Evolutionary conservation across 345 rosid species (phyloP), one percentile per base, ranked within the genome.

Genomic region (Gossypium anomalum): DNA sequence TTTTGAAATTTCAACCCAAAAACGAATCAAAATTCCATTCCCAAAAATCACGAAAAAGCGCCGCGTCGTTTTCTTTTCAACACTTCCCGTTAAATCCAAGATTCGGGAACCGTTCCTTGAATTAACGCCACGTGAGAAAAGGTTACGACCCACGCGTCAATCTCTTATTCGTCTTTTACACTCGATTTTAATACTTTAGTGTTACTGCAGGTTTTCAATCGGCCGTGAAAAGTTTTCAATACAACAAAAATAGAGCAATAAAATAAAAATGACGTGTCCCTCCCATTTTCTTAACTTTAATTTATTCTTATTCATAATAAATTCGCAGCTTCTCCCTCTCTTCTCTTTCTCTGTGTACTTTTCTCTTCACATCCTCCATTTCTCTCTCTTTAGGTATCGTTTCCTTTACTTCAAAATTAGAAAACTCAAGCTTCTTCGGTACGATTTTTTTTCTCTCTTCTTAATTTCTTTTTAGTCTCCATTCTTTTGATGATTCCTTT

Each of bases 371-470:
- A 17, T n/a, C n/a, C 13, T 44, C 52, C 6, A 19, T 56, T 20
- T 41, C 6, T 29, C 77, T 73, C 74, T 23, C 78, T 49, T 63
- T 43, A 51, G 87, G 72, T 82, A 81, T 78, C 82, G 78, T 79
- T 82, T 78, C 74, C 83, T 85, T 74, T 78, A 84, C 92, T 85
- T 82, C 78, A n/a, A 77, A 85, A 78, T 75, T 79, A 77, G 77
- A 72, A 15, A 9, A 74, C 12, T 68, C 9, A 52, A 77, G 76
- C 83, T 83, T 84, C 75, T 20, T 76, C 62, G 82, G 88, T 82
- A 84, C 75, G 82, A 82, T 56, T 63, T 72, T 59, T 78, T 20
- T 38, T 7, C 17, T 59, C 9, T 59, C 1, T 23, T 23, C 13
- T 22, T 25, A 3, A 44, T 70, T 14, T 34, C 41, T 34, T 17